Base-by-base conservation (phyloP, 2,329 filamentous ascomycete species). In the Aspergillus versicolor region DNA sequence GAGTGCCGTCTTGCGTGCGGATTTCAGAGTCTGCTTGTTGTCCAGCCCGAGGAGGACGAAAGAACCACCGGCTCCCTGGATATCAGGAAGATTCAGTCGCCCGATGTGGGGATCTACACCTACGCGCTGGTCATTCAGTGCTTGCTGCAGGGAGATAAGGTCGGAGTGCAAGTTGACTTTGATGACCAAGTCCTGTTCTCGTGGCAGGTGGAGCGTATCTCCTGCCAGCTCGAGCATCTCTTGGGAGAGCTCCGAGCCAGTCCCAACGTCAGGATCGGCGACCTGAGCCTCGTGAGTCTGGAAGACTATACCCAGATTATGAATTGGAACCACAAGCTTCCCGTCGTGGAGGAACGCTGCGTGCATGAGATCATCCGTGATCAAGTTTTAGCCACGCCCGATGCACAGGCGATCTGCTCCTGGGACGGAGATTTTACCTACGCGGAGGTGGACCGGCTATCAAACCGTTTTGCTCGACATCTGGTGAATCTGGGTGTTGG, bases 11-110 rank as follows among this genome's bases (percentile, higher is more conserved):
- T 65, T 3, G 75, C 74, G 24, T 77, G 74, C 54, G 66, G 74
- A 11, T 75, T 77, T 58, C 73, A 75, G 45, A 78, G 67, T 45
- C 64, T 77, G 49, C 67, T 79, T 3, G 71, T 73, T 7, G 71
- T 79, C 19, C 67, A 71, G 38, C 63, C 9, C 8, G 61, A 63
- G 24, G 61, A 58, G n/a, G 52, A 52, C 11, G 44, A 57, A 17
- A 80, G 21, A 17, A 40, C 42, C 46, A n/a, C 27, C 19, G 41
- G 37, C 19, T 42, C 34, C 3, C 13, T 52, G 37, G 34, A 27
- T 19, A 22, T 41, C 37, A 19, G 24, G 49, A 27, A 42, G 15
- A 17, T 42, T 42, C 15, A 42, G 15, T 17, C 40, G n/a, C 40
- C 17, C 15, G 40, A 19, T 11, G 17, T 17, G 40, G 17, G 40